Conservation (phyloP, 331 rosid genomes). For the Arachis monticola region DNA sequence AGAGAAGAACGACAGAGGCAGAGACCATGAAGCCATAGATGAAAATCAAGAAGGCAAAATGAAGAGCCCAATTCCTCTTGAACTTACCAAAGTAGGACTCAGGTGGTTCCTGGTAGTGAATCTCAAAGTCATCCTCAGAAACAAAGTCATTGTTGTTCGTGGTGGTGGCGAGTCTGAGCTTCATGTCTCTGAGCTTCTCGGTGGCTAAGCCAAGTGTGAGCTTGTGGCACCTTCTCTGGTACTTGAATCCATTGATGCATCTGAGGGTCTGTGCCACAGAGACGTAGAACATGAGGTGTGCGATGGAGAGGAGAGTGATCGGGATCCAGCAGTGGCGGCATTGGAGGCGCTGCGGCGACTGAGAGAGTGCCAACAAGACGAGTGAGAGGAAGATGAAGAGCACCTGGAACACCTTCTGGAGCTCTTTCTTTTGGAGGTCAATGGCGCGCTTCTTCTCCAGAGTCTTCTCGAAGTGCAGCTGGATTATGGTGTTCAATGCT, state of each 20-base stretch:
- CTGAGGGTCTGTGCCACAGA: slow-evolving; percentile 87
- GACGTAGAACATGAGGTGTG: slow-evolving; percentile 88
- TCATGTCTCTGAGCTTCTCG: slow-evolving; percentile 71
- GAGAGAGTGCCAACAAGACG: slow-evolving; percentile 56
- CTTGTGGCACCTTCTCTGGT: slow-evolving; percentile 93
- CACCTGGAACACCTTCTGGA: slow-evolving; percentile 71
- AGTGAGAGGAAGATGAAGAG: slow-evolving; percentile 81
- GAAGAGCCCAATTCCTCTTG: slow-evolving; percentile 92
- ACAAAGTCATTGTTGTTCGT: slow-evolving; percentile 23
- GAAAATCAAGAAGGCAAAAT: slow-evolving; percentile 80
- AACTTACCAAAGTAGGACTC: slow-evolving; percentile 89
- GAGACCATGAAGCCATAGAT: slow-evolving; percentile 78
- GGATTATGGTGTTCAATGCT: slow-evolving; percentile 84
- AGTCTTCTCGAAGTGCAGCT: slow-evolving; percentile 97
- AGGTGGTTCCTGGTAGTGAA: slow-evolving; percentile 89
- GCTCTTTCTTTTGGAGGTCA: slow-evolving; percentile 89
- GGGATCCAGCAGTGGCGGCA: slow-evolving; percentile 98
- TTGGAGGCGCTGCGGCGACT: slow-evolving; percentile 61
- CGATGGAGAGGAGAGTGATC: slow-evolving; percentile 74
- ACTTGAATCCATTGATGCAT: slow-evolving; percentile 93
- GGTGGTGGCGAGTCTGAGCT: slow-evolving; percentile 45
- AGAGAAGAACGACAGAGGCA: slow-evolving; percentile 81
- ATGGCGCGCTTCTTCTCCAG: slow-evolving; percentile 88
- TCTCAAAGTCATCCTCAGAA: slow-evolving; percentile 72
- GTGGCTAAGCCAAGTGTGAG: slow-evolving; percentile 88